A percentile compares a stretch with the other conserved stretches of the same genome.
Evolutionary conservation across 2,329 filamentous ascomycete genomes (phyloP).

Genomic region (Teratosphaeria destructans): DNA sequence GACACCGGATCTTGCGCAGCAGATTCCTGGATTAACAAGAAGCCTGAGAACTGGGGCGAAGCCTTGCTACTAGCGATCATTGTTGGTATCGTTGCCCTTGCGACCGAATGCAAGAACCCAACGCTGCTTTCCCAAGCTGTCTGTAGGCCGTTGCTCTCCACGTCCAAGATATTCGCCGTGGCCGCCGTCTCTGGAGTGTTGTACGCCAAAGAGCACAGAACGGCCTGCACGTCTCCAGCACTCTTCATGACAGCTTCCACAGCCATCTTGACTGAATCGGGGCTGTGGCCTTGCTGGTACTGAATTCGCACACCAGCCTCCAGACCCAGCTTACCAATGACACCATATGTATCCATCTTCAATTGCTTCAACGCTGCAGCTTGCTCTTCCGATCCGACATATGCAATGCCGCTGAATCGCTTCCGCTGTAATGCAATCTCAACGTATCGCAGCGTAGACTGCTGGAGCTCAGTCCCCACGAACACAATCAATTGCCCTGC

Average conservation of each 20-base stretch:
- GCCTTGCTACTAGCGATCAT: background rate
- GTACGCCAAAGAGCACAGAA: conserved; percentile 17
- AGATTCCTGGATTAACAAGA: conserved; percentile 3
- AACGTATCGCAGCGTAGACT: conserved; percentile 1
- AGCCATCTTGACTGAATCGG: conserved; percentile 9
- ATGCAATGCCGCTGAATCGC: conserved; percentile 1
- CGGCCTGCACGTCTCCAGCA: conserved; percentile 11
- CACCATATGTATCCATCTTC: conserved; percentile 13
- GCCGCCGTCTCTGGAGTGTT: background rate
- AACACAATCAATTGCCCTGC: conserved; percentile 3
- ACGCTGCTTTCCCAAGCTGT: conserved; percentile 15
- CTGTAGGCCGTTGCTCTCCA: conserved; percentile 12
- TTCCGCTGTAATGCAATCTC: conserved; percentile 1
- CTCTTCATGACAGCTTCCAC: conserved; percentile 8
- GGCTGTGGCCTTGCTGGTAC: conserved; percentile 9
- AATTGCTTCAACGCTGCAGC: conserved; percentile 12
- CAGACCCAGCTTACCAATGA: conserved; percentile 11
- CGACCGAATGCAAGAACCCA: conserved; percentile 15
- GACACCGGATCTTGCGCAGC: background rate
- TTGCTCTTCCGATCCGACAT: conserved; percentile 4
- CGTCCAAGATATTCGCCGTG: conserved; percentile 10
- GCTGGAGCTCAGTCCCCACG: background rate
- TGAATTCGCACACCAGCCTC: conserved; percentile 16
- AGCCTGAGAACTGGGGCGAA: background rate
- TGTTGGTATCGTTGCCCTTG: conserved; percentile 5